These are phyloP conservation scores for Sporothrix humicola DNA, from an alignment of 2,329 filamentous ascomycete genomes.

Conservation along the genomic window DNA sequence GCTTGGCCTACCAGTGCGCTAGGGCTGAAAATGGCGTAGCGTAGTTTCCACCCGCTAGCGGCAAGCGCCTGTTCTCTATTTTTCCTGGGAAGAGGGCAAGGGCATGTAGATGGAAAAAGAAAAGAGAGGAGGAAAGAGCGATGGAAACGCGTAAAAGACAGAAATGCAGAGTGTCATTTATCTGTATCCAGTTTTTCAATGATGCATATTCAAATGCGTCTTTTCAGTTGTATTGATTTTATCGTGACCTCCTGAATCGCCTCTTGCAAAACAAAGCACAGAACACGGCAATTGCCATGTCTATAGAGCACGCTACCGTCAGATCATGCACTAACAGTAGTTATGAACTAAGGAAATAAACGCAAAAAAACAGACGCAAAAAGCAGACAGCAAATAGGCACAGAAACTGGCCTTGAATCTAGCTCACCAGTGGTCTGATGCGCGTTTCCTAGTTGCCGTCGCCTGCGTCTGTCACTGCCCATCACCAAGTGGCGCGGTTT, in stretches of 20 bases:
- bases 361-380: neutral
- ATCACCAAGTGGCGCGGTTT: neutral
- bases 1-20: conserved; percentile 23
- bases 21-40: conserved; percentile 33
- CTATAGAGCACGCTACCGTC: neutral
- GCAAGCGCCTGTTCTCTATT: conserved; percentile 6
- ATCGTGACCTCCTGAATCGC: too few species aligned
- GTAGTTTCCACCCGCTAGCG: conserved; percentile 9
- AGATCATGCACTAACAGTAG: neutral
- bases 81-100: neutral
- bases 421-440: neutral
- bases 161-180: too few species aligned
- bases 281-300: too few species aligned
- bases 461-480: neutral
- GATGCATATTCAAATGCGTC: too few species aligned
- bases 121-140: conserved; percentile 1
- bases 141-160: conserved; percentile 7
- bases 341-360: neutral
- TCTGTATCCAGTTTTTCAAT: too few species aligned
- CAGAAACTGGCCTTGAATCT: neutral
- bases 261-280: too few species aligned
- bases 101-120: neutral
- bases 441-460: neutral
- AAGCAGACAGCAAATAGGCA: too few species aligned
- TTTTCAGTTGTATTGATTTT: too few species aligned